Base-by-base conservation (phyloP, 2,329 filamentous ascomycete genomes). In the Penicillium griseofulvum region DNA sequence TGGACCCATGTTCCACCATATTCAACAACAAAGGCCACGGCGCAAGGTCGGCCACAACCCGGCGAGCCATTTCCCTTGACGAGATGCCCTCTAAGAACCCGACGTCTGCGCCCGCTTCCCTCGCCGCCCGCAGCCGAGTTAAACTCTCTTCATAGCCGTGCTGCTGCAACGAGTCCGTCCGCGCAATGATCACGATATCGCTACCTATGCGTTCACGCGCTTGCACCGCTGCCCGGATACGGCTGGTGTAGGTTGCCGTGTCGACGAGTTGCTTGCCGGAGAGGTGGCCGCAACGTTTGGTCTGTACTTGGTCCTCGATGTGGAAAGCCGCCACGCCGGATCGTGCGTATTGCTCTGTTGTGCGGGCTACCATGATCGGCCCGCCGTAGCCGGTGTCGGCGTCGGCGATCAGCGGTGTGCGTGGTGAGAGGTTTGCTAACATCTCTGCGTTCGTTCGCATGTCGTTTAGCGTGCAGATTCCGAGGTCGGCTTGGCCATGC, bases 371-470 rank as follows among this genome's bases (percentile, higher is more conserved):
- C 74, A 76, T 76, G 44, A 76, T 71, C n/a, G 74, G 73, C 0
- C 80, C 80, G 41, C 80, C 80, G 61, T 82, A 83, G 31, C 81
- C 81, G 5, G 80, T 83, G 61, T 83, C 81, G 59, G 78, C 78
- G 54, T 83, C 81, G 26, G 80, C 80, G 55, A 83, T 82, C 5
- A 83, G 68, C 7, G 81, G 79, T 3, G 72, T 76, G 31, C 72
- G 71, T 0, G 79, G 78, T 36, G 79, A 75, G 4, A 83, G 74
- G 47, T 77, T 78, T 4, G 79, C 78, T 49, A 82, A 78, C 79
- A 81, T 83, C 57, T 78, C 78, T 8, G 80, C 80, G 49, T 82
- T 79, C 53, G 75, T 72, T 14, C 75, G 74, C 80, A 82, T 82
- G 57, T 82, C 80, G 50, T 79, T 76, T 14, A 82, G 65, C 7